A percentile compares a stretch with the other conserved stretches of the same genome.
phyloP scores from a whole-genome alignment of 1,284 basidiomycete species.

The Coniferiporia weirii region DNA sequence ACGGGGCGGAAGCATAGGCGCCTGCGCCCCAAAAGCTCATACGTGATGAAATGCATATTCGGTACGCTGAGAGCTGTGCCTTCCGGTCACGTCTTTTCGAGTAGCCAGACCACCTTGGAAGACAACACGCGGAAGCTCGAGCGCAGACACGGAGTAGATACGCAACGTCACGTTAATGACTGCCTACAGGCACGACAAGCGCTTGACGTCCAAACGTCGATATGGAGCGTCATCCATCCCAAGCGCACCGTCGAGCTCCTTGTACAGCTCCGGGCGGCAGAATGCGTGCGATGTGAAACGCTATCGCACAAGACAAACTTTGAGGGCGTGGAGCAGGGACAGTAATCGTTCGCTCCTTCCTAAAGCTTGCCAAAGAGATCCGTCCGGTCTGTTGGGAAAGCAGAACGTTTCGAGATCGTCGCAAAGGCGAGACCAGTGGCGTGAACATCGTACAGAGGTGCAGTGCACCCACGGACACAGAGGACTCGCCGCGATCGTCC shows the following conservation, averaged over 20 bases:
- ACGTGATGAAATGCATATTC: slow-evolving; percentile 76
- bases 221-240: slow-evolving; percentile 42
- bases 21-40: slow-evolving; percentile 70
- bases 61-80: slow-evolving; percentile 74
- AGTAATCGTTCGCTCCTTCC: slow-evolving; percentile 40
- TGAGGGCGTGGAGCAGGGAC: not conserved
- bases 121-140: slow-evolving; percentile 73
- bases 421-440: slow-evolving; percentile 75
- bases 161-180: slow-evolving; percentile 82
- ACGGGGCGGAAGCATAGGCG: slow-evolving; percentile 63
- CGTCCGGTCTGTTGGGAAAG: slow-evolving; percentile 7
- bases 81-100: slow-evolving; percentile 57
- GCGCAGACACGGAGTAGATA: slow-evolving; percentile 72
- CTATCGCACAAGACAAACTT: slow-evolving; percentile 80
- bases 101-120: slow-evolving; percentile 57
- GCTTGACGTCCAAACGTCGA: slow-evolving; percentile 59
- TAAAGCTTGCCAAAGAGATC: slow-evolving; percentile 16
- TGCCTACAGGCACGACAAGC: slow-evolving; percentile 70
- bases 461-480: slow-evolving; percentile 80
- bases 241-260: slow-evolving; percentile 76
- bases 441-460: slow-evolving; percentile 64
- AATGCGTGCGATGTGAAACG: slow-evolving; percentile 74
- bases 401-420: slow-evolving; percentile 30
- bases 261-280: slow-evolving; percentile 70
- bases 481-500: slow-evolving; percentile 86